phyloP scores from a whole-genome alignment of 768 basidiomycete species.

The Leccinum longicurvipes region DNA sequence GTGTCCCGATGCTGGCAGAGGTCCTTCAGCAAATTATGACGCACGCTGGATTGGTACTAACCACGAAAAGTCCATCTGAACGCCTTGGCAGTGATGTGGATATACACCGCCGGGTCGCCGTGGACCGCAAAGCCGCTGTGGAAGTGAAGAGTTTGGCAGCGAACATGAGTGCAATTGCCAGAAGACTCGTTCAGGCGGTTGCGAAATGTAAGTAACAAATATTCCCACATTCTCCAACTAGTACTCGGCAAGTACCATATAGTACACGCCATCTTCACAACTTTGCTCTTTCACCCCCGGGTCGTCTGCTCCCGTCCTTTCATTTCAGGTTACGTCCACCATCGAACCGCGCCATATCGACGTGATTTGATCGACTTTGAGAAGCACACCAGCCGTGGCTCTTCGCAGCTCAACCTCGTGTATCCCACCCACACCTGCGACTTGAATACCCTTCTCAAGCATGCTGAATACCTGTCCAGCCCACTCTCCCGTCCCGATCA shows the following conservation, averaged over 20 bases:
- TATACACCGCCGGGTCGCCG: constrained; percentile 25
- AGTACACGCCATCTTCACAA: too few species aligned
- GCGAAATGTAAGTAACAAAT: not conserved
- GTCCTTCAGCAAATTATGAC: constrained; percentile 12
- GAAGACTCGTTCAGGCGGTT: not conserved
- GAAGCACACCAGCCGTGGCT: constrained; percentile 73
- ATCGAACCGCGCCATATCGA: constrained; percentile 68
- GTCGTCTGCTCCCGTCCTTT: not conserved
- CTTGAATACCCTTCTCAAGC: constrained; percentile 61
- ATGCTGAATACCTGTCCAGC: constrained; percentile 59
- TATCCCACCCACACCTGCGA: constrained; percentile 63
- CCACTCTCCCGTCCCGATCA: constrained; percentile 81
- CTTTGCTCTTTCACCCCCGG: too few species aligned
- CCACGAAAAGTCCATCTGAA: constrained; percentile 88
- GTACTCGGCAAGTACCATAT: not conserved
- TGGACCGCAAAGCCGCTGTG: constrained; percentile 16
- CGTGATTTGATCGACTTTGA: constrained; percentile 74
- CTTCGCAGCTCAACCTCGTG: constrained; percentile 60
- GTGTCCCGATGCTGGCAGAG: constrained; percentile 85
- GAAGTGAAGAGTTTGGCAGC: constrained; percentile 11
- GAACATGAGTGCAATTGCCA: constrained; percentile 20
- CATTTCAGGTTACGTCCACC: constrained; percentile 36
- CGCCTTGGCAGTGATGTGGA: constrained; percentile 42
- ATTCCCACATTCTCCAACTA: not conserved
- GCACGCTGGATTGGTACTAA: constrained; percentile 39